These are phyloP conservation scores for Sechiopsis laciniata DNA, from an alignment of 306 rosid species.

Conservation along the genomic window DNA sequence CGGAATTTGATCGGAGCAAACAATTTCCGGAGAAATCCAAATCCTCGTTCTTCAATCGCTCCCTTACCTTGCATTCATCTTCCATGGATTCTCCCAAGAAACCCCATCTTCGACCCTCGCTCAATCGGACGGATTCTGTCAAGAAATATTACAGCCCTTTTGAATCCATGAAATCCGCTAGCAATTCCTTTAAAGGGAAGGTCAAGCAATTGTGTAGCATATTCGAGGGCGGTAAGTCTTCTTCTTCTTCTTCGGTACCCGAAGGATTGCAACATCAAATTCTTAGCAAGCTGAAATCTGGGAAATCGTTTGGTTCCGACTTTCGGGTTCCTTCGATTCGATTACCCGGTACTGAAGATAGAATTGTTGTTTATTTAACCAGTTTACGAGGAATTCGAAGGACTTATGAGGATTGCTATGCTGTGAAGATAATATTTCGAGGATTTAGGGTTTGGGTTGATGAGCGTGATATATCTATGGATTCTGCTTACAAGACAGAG, in stretches of 20 bases:
- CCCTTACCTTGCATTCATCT: slow-evolving; percentile 40
- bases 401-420: slow-evolving; percentile 83
- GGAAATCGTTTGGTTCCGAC: slow-evolving; percentile 40
- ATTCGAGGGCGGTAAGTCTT: slow-evolving; percentile 45
- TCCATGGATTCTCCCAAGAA: slow-evolving; percentile 37
- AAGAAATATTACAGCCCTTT: slow-evolving; percentile 43
- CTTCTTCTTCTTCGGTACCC: background rate
- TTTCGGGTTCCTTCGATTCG: slow-evolving; percentile 34
- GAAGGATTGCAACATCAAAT: slow-evolving; percentile 31
- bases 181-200: slow-evolving; percentile 61
- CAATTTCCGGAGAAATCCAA: slow-evolving; percentile 38
- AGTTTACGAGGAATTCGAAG: slow-evolving; percentile 80
- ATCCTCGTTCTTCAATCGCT: slow-evolving; percentile 65
- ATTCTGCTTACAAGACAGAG: slow-evolving; percentile 54
- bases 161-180: slow-evolving; percentile 52
- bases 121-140: slow-evolving; percentile 55
- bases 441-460: slow-evolving; percentile 96
- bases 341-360: slow-evolving; percentile 57
- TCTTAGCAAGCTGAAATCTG: slow-evolving; percentile 31
- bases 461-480: slow-evolving; percentile 85
- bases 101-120: slow-evolving; percentile 27
- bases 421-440: slow-evolving; percentile 65
- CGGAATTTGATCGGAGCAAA: slow-evolving; percentile 37
- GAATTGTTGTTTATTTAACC: slow-evolving; percentile 72
- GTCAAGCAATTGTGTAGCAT: slow-evolving; percentile 66